Base-by-base conservation (phyloP, 2,329 filamentous ascomycete genomes). In the Calonectria ilicicola region DNA sequence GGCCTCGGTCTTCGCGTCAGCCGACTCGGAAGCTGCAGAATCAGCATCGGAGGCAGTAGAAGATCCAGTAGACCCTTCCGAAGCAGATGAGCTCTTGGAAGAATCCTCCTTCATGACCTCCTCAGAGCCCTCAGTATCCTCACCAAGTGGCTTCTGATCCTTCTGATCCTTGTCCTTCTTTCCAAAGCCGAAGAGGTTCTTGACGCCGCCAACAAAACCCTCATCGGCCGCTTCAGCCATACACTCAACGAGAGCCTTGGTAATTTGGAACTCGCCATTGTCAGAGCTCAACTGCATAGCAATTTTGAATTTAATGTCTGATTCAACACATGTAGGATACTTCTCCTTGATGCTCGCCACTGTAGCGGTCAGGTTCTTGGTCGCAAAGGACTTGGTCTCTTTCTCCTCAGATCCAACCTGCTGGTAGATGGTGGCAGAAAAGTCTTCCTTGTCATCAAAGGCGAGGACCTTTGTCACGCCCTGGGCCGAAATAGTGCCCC, bases 141-240 rank as follows among this genome's bases (percentile, higher is more conserved):
- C 91, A 26, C 86, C 88, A 58, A 93, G 93, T 62, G 93, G 93
- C 72, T 91, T 89, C 40, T 98, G 82, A 32, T 32, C 29, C 29
- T 32, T 32, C 6, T 89, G 88, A 84, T 98, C 94, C 69, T 96
- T 94, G 38, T 94, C 93, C 85, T 98, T 98, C 80, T 94, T 94
- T 29, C 96, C 97, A 81, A 98, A 96, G 7, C 97, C 97, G 81
- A 99, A 97, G 74, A 98, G 91, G 76, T 96, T 97, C 89, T 99
- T 99, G 76, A 98, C 95, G 51, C 95, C 96, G 80, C 98, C 96
- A 60, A 98, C 94, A 62, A 98, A 90, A 65, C 93, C 92, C 75
- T 94, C 94, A 82, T 95, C 95, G 84, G 92, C 91, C 10, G 85
- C 89, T 65, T 97, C 94, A 29, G 93, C 91, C 82, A 98, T 94